Evolutionary conservation across 2,329 filamentous ascomycete genomes (phyloP).

Genomic region (Colletotrichum lupini): DNA sequence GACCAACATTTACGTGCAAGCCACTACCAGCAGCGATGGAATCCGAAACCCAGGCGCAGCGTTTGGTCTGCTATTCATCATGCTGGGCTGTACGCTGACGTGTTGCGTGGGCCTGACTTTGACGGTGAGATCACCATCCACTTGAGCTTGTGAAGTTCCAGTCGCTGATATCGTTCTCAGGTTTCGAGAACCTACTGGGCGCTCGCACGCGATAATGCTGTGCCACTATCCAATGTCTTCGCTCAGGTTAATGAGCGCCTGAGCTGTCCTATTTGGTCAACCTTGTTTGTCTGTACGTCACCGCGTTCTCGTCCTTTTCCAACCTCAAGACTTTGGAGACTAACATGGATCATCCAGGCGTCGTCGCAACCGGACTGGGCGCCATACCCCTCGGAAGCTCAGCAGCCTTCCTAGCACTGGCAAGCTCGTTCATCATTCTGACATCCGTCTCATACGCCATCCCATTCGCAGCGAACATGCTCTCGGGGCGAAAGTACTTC

Average conservation of each 20-base stretch:
- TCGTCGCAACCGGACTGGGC: slow-evolving; percentile 63
- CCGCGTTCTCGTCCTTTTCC: background rate
- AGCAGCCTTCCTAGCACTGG: slow-evolving; percentile 67
- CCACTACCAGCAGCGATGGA: slow-evolving; percentile 57
- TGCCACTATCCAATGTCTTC: slow-evolving; percentile 56
- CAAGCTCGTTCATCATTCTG: slow-evolving; percentile 68
- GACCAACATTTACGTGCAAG: slow-evolving; percentile 71
- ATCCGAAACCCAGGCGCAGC: slow-evolving; percentile 61
- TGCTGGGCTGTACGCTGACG: slow-evolving; percentile 62
- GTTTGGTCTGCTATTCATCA: slow-evolving; percentile 67
- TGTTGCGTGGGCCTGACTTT: slow-evolving; percentile 63
- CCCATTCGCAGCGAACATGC: slow-evolving; percentile 60
- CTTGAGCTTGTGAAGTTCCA: background rate
- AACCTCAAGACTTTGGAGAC: background rate
- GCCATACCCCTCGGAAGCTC: slow-evolving; percentile 66
- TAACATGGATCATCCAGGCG: slow-evolving; percentile 38
- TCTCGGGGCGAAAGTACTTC: slow-evolving; percentile 62
- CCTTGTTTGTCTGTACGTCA: slow-evolving; percentile 58
- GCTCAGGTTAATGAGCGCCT: slow-evolving; percentile 59
- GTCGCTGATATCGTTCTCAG: background rate
- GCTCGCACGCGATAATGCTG: slow-evolving; percentile 69
- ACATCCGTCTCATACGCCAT: slow-evolving; percentile 66
- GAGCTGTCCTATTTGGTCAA: slow-evolving; percentile 69
- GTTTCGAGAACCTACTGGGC: slow-evolving; percentile 58
- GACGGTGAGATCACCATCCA: slow-evolving; percentile 46